phyloP scores from a whole-genome alignment of 768 basidiomycete genomes.

The Rhizopogon vulgaris region DNA sequence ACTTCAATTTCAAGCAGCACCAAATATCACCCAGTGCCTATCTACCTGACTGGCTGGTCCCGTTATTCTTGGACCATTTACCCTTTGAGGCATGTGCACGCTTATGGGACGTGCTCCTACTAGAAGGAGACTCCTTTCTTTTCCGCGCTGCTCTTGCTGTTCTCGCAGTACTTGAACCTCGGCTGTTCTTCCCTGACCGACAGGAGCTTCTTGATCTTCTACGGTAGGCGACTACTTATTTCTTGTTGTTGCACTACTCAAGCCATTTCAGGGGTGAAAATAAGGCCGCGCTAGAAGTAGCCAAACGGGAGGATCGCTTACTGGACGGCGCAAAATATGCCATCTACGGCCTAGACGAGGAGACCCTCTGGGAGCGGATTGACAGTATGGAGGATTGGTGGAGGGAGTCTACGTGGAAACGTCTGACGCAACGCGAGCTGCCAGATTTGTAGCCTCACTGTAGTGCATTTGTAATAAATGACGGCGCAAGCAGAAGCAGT shows the following conservation, averaged over 20 bases:
- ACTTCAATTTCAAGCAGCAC: constrained; percentile 93
- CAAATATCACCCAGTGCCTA: constrained; percentile 85
- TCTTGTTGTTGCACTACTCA: constrained; percentile 9
- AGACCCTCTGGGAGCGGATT: constrained; percentile 78
- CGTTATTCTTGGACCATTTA: constrained; percentile 80
- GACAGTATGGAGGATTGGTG: constrained; percentile 86
- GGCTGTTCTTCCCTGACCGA: constrained; percentile 84
- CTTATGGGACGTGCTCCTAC: constrained; percentile 80
- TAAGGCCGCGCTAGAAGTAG: constrained; percentile 77
- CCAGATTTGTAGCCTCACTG: constrained; percentile 47
- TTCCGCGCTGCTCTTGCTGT: constrained; percentile 82
- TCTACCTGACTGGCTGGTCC: constrained; percentile 73
- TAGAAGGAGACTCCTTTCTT: constrained; percentile 88
- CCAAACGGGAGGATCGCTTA: constrained; percentile 58
- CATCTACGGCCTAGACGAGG: constrained; percentile 82
- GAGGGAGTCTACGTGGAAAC: constrained; percentile 86
- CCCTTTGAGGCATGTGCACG: constrained; percentile 88
- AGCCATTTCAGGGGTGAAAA: constrained; percentile 59
- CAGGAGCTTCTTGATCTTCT: constrained; percentile 75
- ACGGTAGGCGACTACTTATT: constrained; percentile 37
- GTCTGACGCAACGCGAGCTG: constrained; percentile 76
- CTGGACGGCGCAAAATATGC: constrained; percentile 75
- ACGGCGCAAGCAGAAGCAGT: neutral
- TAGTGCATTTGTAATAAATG: neutral
- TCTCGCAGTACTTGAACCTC: constrained; percentile 74